phyloP scores from a whole-genome alignment of 2,329 filamentous ascomycete genomes.

The Hymenoscyphus linearis region DNA sequence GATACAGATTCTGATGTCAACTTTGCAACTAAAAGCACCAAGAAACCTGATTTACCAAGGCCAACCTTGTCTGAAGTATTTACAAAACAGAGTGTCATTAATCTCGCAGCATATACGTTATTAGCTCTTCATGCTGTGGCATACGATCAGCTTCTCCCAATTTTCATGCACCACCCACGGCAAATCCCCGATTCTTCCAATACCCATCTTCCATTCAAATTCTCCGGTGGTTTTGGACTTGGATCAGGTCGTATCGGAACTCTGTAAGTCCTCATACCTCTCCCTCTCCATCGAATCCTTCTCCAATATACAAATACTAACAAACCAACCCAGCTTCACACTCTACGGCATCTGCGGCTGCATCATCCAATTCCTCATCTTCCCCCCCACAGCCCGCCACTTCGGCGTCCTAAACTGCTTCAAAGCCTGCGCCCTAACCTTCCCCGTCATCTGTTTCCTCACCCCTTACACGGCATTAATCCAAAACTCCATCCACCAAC shows the following conservation, averaged over 20 bases:
- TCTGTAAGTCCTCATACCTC: slow-evolving; percentile 37
- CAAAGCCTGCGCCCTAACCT: slow-evolving; percentile 55
- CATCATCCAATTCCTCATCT: slow-evolving; percentile 78
- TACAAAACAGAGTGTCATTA: slow-evolving; percentile 66
- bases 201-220: slow-evolving; percentile 69
- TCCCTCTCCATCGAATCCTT: not conserved
- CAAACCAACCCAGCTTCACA: slow-evolving; percentile 51
- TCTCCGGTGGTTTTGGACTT: slow-evolving; percentile 73
- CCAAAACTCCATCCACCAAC: slow-evolving; percentile 42
- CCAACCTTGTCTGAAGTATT: slow-evolving; percentile 60
- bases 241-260: slow-evolving; percentile 72
- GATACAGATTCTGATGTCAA: slow-evolving; percentile 24
- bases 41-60: slow-evolving; percentile 28
- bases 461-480: slow-evolving; percentile 75
- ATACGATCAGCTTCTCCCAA: slow-evolving; percentile 82
- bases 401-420: slow-evolving; percentile 72
- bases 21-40: slow-evolving; percentile 20
- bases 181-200: slow-evolving; percentile 50
- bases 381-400: slow-evolving; percentile 65
- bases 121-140: slow-evolving; percentile 77
- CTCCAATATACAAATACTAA: not conserved
- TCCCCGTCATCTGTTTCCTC: slow-evolving; percentile 73
- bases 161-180: slow-evolving; percentile 75
- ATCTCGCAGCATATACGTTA: slow-evolving; percentile 72
- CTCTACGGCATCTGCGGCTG: slow-evolving; percentile 75